These are phyloP conservation scores for Boletus rex-veris DNA, from an alignment of 768 basidiomycete species.

Conservation along the genomic window DNA sequence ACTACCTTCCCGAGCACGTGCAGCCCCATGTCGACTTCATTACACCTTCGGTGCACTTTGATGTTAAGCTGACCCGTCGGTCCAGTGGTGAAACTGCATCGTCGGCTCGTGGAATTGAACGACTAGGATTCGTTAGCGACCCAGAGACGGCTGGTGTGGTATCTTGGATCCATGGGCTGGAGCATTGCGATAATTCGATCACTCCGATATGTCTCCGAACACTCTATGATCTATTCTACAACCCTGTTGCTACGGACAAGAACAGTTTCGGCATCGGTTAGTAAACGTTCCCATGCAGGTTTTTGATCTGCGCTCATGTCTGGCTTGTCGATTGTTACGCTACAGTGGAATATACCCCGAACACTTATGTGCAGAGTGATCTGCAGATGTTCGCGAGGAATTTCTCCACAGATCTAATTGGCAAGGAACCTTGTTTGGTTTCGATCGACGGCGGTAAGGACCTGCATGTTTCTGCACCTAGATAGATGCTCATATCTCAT, in stretches of 20 bases:
- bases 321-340: neutral
- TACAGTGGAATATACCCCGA: conserved; percentile 34
- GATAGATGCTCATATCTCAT: neutral
- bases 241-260: conserved; percentile 20
- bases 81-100: conserved; percentile 2
- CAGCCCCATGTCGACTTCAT: conserved; percentile 35
- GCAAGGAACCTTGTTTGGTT: conserved; percentile 25
- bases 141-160: conserved; percentile 19
- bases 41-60: conserved; percentile 36
- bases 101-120: conserved; percentile 14
- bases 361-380: conserved; percentile 29
- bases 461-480: neutral
- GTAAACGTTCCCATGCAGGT: neutral
- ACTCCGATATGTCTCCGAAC: conserved; percentile 30
- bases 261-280: conserved; percentile 36
- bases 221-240: conserved; percentile 25
- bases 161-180: conserved; percentile 9
- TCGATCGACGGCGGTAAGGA: conserved; percentile 37
- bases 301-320: neutral
- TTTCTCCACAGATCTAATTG: conserved; percentile 19
- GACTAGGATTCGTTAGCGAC: conserved; percentile 3
- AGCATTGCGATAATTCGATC: conserved; percentile 26
- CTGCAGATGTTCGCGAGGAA: conserved; percentile 31
- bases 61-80: conserved; percentile 16
- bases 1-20: conserved; percentile 32